A percentile compares a stretch with the other conserved stretches of the same genome.
phyloP scores from a whole-genome alignment of 2,329 filamentous ascomycete genomes.

The Thielaviopsis ethacetica region DNA sequence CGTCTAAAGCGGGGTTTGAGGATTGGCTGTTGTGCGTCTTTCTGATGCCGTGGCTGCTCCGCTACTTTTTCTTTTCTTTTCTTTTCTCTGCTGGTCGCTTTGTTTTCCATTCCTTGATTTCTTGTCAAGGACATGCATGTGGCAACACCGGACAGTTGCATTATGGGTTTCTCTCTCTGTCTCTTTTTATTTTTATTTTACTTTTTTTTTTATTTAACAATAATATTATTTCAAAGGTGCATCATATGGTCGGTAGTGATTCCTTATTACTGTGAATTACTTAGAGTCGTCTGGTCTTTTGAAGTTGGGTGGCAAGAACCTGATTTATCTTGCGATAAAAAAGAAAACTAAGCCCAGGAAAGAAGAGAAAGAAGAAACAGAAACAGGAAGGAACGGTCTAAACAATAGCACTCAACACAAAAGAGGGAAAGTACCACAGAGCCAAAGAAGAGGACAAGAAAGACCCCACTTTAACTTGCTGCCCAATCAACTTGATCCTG shows the following conservation, averaged over 20 bases:
- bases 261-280: no score
- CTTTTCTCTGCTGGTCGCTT: not conserved
- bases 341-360: not conserved
- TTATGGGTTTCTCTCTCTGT: no score
- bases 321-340: not conserved
- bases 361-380: not conserved
- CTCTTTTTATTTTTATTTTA: no score
- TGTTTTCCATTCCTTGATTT: no score
- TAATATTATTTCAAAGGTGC: no score
- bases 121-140: not conserved
- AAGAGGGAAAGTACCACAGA: not conserved
- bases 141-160: not conserved
- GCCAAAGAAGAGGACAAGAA: not conserved
- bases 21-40: not conserved
- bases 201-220: no score
- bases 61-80: not conserved
- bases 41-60: not conserved
- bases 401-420: not conserved
- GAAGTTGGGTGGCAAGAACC: not conserved
- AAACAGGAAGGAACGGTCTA: not conserved
- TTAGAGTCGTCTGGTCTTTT: not conserved
- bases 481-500: not conserved
- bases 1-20: not conserved
- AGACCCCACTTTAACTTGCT: not conserved
- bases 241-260: no score